Evolutionary conservation across 2,329 filamentous ascomycete genomes (phyloP).

Genomic region (Trichoderma polysporum): DNA sequence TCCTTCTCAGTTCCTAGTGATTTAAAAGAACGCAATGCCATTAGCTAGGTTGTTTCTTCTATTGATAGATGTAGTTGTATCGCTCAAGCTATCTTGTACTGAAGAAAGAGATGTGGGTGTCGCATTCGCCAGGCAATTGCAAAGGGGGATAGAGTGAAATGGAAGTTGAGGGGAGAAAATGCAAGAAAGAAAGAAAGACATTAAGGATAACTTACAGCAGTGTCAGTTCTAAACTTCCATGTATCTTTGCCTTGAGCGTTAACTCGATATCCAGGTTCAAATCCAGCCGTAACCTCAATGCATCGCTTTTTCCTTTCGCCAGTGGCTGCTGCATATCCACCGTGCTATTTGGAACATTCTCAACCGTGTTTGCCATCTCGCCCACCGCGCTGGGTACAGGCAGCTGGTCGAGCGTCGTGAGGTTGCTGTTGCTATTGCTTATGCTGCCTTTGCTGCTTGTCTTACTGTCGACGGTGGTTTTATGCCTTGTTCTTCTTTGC

Average conservation of each 20-base stretch:
- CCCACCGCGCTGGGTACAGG: slow-evolving; percentile 39
- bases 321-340: slow-evolving; percentile 37
- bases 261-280: slow-evolving; percentile 83
- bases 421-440: neutral
- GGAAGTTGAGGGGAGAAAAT: too few relatives aligned
- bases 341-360: slow-evolving; percentile 36
- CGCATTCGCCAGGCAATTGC: too few relatives aligned
- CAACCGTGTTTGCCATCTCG: slow-evolving; percentile 42
- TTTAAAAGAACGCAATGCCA: too few relatives aligned
- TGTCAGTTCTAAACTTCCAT: slow-evolving; percentile 77
- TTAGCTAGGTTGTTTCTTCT: too few relatives aligned
- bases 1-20: too few relatives aligned
- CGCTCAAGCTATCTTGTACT: too few relatives aligned
- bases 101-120: too few relatives aligned
- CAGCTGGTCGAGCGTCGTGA: slow-evolving; percentile 33
- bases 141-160: too few relatives aligned
- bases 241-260: slow-evolving; percentile 79
- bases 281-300: slow-evolving; percentile 63
- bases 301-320: slow-evolving; percentile 56
- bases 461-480: neutral
- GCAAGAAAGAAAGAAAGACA: slow-evolving; percentile 17
- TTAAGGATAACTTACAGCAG: slow-evolving; percentile 51
- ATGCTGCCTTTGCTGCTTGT: neutral
- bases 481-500: neutral
- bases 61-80: too few relatives aligned